These are phyloP conservation scores for Vickermania ingenoplastis DNA, from an alignment of 208 protist species.

Conservation along the genomic window DNA sequence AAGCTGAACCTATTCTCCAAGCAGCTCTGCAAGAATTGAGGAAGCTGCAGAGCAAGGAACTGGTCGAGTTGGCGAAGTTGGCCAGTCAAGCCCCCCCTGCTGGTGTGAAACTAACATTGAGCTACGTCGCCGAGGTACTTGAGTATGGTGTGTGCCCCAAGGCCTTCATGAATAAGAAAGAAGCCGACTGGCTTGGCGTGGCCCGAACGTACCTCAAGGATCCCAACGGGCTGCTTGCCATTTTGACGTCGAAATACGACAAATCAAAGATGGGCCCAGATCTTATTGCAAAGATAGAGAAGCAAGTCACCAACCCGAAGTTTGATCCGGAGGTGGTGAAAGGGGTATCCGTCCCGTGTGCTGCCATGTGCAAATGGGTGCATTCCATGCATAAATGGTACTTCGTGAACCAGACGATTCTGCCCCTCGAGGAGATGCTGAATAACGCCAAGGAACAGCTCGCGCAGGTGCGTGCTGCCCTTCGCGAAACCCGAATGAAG, in stretches of 20 bases:
- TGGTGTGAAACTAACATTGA: conserved; percentile 96
- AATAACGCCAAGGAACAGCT: conserved; percentile 86
- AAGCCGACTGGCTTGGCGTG: conserved; percentile 94
- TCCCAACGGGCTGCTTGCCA: conserved; percentile 86
- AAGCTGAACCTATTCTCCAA: conserved; percentile 94
- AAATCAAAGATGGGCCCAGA: conserved; percentile 91
- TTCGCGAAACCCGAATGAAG: conserved; percentile 82
- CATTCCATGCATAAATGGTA: conserved; percentile 97
- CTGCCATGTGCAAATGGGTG: conserved; percentile 97
- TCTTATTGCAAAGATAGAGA: conserved; percentile 91
- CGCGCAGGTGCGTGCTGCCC: conserved; percentile 70
- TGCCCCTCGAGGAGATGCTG: conserved; percentile 86
- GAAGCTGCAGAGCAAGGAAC: conserved; percentile 92
- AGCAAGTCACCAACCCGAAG: conserved; percentile 89
- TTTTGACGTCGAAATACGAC: conserved; percentile 88
- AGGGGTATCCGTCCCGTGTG: conserved; percentile 94
- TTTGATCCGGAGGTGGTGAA: conserved; percentile 88
- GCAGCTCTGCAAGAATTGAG: conserved; percentile 90
- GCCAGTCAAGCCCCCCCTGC: conserved; percentile 94
- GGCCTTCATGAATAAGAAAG: conserved; percentile 91
- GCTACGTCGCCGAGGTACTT: conserved; percentile 94
- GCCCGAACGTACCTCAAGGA: conserved; percentile 91
- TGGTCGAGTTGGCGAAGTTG: conserved; percentile 94
- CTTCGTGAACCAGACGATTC: conserved; percentile 92
- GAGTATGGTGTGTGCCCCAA: conserved; percentile 93